A percentile compares a stretch with the other conserved stretches of the same genome.
Conservation (phyloP, 2,329 filamentous ascomycete species). For the Neonectria magnoliae region DNA sequence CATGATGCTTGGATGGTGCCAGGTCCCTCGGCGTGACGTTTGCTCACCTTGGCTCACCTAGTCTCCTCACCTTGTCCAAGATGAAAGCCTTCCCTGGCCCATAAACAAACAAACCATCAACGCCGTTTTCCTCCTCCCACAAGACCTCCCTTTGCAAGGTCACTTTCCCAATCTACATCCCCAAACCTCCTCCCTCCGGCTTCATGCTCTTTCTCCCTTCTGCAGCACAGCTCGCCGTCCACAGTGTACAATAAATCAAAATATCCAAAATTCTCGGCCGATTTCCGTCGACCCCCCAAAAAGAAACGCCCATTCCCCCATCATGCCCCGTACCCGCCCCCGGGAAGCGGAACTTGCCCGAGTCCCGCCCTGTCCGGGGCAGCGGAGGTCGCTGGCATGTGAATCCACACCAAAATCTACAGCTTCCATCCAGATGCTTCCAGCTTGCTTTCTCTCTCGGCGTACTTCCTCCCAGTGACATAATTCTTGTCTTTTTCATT, state of each 20-base stretch:
- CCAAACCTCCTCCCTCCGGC: background rate
- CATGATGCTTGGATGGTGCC: background rate
- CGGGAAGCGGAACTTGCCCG: constrained; percentile 42
- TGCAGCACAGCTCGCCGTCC: background rate
- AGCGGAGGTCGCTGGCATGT: constrained; percentile 47
- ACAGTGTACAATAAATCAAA: background rate
- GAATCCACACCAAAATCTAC: constrained; percentile 30
- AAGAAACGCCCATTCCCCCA: constrained; percentile 8
- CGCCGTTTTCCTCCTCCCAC: background rate
- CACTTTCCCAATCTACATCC: no score
- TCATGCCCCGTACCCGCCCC: constrained; percentile 29
- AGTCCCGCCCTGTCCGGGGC: constrained; percentile 40
- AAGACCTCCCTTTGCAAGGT: background rate
- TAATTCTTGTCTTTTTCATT: background rate
- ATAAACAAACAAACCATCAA: background rate
- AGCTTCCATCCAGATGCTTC: no score
- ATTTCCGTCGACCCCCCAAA: constrained; percentile 32
- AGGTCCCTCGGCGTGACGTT: background rate
- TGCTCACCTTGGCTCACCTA: background rate
- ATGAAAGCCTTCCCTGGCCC: background rate
- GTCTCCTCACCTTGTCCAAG: background rate
- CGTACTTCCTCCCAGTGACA: background rate
- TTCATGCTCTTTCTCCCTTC: background rate
- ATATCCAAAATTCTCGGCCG: constrained; percentile 32
- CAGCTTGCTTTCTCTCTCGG: background rate